Evolutionary conservation across 345 rosid genomes (phyloP), one percentile per base, ranked within the genome.

Genomic region (Boechera divaricarpa): DNA sequence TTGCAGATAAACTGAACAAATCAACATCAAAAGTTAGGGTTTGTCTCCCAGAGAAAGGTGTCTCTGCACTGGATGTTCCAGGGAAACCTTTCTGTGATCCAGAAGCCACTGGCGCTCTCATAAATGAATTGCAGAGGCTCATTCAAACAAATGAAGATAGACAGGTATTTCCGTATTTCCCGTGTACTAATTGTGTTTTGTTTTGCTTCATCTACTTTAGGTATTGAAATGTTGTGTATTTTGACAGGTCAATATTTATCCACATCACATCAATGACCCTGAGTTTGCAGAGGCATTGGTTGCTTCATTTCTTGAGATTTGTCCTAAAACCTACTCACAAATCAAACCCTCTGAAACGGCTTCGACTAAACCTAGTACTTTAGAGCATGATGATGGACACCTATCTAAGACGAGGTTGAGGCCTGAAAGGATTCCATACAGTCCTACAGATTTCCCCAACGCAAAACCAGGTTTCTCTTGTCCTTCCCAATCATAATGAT

Each of bases 61-160:
- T 94, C 63, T 90, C 98, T 55, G 95, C 91, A 65, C 78, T 94
- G 81, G 98, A 92, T 86, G 88, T 91, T 54, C 88, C 84, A 15
- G 90, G 86, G 59, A 84, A 76, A 78, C 89, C 97, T 61, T 94
- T 94, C 80, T 85, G 77, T 85, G 98, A 94, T 82, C 92, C 93
- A 28, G 87, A 86, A 81, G 95, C 95, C 51, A 86, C 87, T 45
- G 77, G 79, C 29, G 57, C 87, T 65, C 91, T 94, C 70, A 70
- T 88, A 29, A 83, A 70, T 69, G 98, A 90, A 83, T 69, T 92
- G 9, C 83, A 84, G 77, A 78, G 31, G 61, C 92, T 86, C 72
- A 75, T 94, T 79, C 83, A 86, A 63, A 82, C 75, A 73, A 84
- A 70, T 64, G 85, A 90, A 66, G 87, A 91, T 28, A 79, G 88